These are phyloP conservation scores for Tulasnella sp. DNA, from an alignment of 768 basidiomycete species.

Conservation along the genomic window DNA sequence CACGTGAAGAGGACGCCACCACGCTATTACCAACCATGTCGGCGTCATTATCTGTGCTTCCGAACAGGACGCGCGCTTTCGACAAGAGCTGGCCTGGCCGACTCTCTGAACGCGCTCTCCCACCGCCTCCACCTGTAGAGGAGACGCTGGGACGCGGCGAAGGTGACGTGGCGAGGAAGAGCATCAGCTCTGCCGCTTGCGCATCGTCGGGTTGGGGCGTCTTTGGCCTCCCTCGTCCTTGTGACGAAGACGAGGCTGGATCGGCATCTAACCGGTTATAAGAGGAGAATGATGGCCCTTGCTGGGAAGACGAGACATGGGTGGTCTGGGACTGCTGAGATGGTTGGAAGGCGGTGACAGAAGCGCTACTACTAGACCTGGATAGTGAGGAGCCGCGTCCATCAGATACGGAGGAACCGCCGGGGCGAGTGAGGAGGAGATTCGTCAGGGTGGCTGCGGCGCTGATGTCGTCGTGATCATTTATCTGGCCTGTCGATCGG, in stretches of 20 bases:
- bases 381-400: conserved; percentile 10
- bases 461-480: conserved; percentile 17
- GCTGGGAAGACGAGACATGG: not conserved
- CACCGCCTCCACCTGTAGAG: conserved; percentile 24
- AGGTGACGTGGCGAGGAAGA: conserved; percentile 75
- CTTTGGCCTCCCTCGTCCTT: not conserved
- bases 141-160: conserved; percentile 36
- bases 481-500: conserved; percentile 4
- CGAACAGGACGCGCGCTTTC: conserved; percentile 13
- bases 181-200: conserved; percentile 78
- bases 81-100: conserved; percentile 2
- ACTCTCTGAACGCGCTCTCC: conserved; percentile 11
- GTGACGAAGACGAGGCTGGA: not conserved
- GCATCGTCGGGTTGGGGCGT: conserved; percentile 15
- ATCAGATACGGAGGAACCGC: not conserved
- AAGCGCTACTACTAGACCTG: conserved; percentile 2
- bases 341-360: conserved; percentile 9
- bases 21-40: not conserved
- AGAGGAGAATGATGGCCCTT: conserved; percentile 11
- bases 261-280: not conserved
- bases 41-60: not conserved
- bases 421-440: conserved; percentile 16
- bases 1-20: not conserved
- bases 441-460: conserved; percentile 19
- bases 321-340: conserved; percentile 12